These are phyloP conservation scores for Chondrostereum purpureum DNA, from an alignment of 1,284 basidiomycete species.

Conservation along the genomic window DNA sequence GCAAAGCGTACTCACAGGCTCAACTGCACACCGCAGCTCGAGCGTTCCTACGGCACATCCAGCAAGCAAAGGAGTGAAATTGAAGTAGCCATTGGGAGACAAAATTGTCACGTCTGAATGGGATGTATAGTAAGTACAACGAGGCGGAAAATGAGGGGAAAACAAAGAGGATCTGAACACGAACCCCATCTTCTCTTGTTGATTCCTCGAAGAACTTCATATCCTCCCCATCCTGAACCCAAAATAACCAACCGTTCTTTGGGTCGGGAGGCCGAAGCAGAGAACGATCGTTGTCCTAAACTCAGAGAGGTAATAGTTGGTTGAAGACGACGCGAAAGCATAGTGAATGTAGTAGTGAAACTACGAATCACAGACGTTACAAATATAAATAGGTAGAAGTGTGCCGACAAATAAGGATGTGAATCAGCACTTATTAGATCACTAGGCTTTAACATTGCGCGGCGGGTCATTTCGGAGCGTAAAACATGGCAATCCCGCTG, in stretches of 20 bases:
- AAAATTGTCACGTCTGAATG: slow-evolving; percentile 71
- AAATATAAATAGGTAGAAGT: no score
- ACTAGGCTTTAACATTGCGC: no score
- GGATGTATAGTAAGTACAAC: slow-evolving; percentile 2
- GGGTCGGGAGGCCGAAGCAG: slow-evolving; percentile 24
- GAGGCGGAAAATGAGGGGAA: slow-evolving; percentile 1
- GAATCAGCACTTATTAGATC: no score
- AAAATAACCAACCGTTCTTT: slow-evolving; percentile 74
- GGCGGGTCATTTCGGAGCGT: no score
- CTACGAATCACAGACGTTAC: no score
- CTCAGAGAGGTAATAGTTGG: no score
- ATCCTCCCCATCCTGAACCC: slow-evolving; percentile 84
- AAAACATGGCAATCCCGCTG: no score
- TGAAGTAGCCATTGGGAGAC: slow-evolving; percentile 75
- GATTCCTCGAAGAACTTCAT: slow-evolving; percentile 58
- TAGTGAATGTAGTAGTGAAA: no score
- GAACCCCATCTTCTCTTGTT: slow-evolving; percentile 65
- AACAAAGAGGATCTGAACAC: slow-evolving; percentile 17
- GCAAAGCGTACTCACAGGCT: slow-evolving; percentile 52
- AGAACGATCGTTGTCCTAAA: slow-evolving; percentile 35
- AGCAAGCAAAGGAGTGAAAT: slow-evolving; percentile 77
- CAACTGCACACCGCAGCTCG: slow-evolving; percentile 75
- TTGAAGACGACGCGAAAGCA: no score
- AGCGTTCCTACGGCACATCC: slow-evolving; percentile 77
- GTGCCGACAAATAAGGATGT: no score